Evolutionary conservation across 257 asterid genomes (phyloP), one percentile per base, ranked within the genome.

Genomic region (Handroanthus guayacan): DNA sequence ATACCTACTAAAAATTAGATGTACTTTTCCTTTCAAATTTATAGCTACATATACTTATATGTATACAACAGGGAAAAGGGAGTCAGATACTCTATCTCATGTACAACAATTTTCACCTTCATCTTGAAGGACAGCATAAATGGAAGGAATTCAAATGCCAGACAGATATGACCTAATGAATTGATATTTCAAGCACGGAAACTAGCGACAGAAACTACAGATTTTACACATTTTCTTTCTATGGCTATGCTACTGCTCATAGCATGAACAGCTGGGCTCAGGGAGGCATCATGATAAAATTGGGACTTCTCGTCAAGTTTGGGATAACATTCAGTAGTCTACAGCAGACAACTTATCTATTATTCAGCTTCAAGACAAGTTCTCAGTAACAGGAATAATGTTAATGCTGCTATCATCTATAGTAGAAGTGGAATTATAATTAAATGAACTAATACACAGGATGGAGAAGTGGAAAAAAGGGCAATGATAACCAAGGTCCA

Each of bases 1-100:
- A 69, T 60, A 78, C 85, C 86, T 69, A 81, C 74, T 74, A 72
- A 64, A 81, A 63, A 75, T 72, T 69, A 72, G 75, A 75, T 36
- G 52, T 75, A 61, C 58, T 13, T 73, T 61, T 56, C 38, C 43
- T 69, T 64, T 76, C 62, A 67, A 54, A 77, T 79, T 47, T 51
- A 31, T 55, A 78, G 55, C 37, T 9, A 47, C 70, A 34, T 41
- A 69, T 51, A 54, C 10, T 47, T 48, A 48, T 48, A 31, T 31
- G 34, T 48, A 51, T 25, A 55, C 11, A 62, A 3, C 8, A 6
- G 10, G 31, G 47, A 39, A 47, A 38, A 54, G 37, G 68, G 5
- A 10, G 67, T 58, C 13, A 17, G 37, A 36, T 74, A 43, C 66
- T 38, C 34, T 60, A 17, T 56, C 64, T 11, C 38, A 18, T 67